Evolutionary conservation across 805 yeast species (phyloP).

Genomic region (Zygotorulaspora sp.): DNA sequence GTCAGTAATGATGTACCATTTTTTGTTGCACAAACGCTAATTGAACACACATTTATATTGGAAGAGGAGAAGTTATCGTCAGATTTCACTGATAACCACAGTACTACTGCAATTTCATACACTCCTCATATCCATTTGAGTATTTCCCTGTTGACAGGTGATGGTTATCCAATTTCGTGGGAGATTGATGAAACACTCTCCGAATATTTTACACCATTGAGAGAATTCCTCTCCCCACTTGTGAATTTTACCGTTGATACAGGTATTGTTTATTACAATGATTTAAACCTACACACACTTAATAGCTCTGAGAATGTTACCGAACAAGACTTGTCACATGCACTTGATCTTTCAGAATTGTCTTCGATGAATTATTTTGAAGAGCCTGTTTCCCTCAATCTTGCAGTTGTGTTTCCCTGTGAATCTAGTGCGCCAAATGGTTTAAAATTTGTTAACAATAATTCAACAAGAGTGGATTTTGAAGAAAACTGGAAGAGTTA

Average conservation of each 20-base stretch:
- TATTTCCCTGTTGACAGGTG: constrained; percentile 68
- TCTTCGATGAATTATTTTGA: constrained; percentile 50
- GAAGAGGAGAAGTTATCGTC: constrained; percentile 36
- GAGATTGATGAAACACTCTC: constrained; percentile 54
- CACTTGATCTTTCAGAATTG: constrained; percentile 75
- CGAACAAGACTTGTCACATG: constrained; percentile 59
- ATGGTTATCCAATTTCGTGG: constrained; percentile 66
- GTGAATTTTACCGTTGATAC: constrained; percentile 75
- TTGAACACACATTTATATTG: constrained; percentile 43
- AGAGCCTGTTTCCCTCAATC: constrained; percentile 64
- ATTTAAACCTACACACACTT: constrained; percentile 33
- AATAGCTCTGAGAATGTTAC: constrained; percentile 33
- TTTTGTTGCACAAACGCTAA: constrained; percentile 49
- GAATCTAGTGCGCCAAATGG: constrained; percentile 33
- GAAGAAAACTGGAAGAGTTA: constrained; percentile 38
- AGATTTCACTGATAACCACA: constrained; percentile 12
- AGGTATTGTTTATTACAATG: constrained; percentile 62
- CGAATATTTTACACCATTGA: constrained; percentile 51
- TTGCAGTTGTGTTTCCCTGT: constrained; percentile 46
- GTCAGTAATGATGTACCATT: constrained; percentile 60
- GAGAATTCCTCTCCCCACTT: constrained; percentile 47
- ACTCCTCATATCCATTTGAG: constrained; percentile 70
- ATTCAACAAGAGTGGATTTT: constrained; percentile 1
- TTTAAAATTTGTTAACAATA: constrained; percentile 36
- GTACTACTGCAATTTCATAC: constrained; percentile 34